Conservation (phyloP, 139 green algal species). For the Klebsormidium nitens region DNA sequence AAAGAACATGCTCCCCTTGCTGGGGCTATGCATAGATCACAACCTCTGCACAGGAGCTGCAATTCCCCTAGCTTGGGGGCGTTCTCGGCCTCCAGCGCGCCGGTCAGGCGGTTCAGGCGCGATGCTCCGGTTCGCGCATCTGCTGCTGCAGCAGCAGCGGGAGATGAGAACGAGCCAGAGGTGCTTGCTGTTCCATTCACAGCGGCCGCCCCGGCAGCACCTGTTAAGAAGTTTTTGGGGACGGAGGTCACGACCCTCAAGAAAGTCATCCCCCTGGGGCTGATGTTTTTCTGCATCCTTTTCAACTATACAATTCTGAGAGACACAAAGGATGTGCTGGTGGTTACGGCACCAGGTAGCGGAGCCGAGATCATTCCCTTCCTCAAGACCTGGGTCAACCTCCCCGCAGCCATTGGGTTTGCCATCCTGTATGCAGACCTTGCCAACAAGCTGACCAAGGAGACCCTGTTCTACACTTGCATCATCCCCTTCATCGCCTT, state of each 20-base stretch:
- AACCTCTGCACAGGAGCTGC: too few species aligned
- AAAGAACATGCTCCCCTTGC: too few species aligned
- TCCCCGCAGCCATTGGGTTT: constrained; percentile 73
- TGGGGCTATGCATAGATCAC: too few species aligned
- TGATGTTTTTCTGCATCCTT: constrained; percentile 98
- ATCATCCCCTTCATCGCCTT: constrained; percentile 98
- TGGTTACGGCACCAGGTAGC: constrained; percentile 90
- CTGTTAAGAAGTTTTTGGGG: constrained; percentile 10
- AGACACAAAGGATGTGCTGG: constrained; percentile 95
- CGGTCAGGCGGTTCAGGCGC: too few species aligned
- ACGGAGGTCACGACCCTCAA: constrained; percentile 15
- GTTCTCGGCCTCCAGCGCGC: too few species aligned
- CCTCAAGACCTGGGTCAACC: constrained; percentile 53
- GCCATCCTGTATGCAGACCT: constrained; percentile 86
- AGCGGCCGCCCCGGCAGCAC: too few species aligned
- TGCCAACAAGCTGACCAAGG: constrained; percentile 77
- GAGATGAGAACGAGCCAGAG: too few species aligned
- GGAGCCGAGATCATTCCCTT: constrained; percentile 97
- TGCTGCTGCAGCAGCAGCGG: too few species aligned
- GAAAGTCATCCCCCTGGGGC: constrained; percentile 84
- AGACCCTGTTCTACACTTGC: constrained; percentile 95
- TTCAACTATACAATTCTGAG: constrained; percentile 99
- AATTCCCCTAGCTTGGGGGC: too few species aligned
- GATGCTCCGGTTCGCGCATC: too few species aligned
- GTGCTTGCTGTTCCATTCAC: too few species aligned